A percentile compares a stretch with the other conserved stretches of the same genome.
Conservation (phyloP, 148 eudicot genomes). For the Chenopodium album region DNA sequence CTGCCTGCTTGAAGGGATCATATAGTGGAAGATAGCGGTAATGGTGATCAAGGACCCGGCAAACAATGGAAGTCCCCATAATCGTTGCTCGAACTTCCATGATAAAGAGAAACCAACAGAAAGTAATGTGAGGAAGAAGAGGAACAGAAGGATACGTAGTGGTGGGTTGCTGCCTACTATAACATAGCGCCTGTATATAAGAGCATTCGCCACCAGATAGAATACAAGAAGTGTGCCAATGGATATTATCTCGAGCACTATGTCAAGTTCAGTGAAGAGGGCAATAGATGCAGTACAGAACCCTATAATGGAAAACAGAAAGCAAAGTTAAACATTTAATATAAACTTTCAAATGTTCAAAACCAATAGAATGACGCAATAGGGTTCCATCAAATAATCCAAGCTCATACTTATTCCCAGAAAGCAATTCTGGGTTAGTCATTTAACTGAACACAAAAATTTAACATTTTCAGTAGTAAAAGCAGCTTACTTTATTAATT, state of each 20-base stretch:
- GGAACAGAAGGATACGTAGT: constrained; percentile 41
- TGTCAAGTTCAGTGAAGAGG: constrained; percentile 73
- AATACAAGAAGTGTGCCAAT: constrained; percentile 81
- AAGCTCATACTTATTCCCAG: too few relatives aligned
- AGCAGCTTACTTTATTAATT: neutral
- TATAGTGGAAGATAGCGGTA: constrained; percentile 48
- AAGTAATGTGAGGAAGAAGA: constrained; percentile 46
- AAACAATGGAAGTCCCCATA: constrained; percentile 45
- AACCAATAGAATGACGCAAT: neutral
- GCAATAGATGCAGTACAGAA: constrained; percentile 70
- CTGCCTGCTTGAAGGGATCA: constrained; percentile 26
- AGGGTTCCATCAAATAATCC: too few relatives aligned
- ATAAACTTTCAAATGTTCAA: neutral
- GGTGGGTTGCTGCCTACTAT: constrained; percentile 41
- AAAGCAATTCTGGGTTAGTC: too few relatives aligned
- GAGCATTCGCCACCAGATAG: constrained; percentile 80
- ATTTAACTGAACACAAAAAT: too few relatives aligned
- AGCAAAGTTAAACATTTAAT: neutral
- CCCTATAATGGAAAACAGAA: constrained; percentile 30
- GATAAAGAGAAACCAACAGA: constrained; percentile 58
- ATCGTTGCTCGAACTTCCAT: constrained; percentile 46
- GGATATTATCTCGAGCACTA: constrained; percentile 72
- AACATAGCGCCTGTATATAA: constrained; percentile 68
- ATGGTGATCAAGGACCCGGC: constrained; percentile 32
- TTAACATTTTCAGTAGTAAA: too few relatives aligned